Percentiles rank a stretch among this genome's conserved stretches.
Evolutionary conservation across 345 rosid species (phyloP).

Genomic region (Psidium guajava): DNA sequence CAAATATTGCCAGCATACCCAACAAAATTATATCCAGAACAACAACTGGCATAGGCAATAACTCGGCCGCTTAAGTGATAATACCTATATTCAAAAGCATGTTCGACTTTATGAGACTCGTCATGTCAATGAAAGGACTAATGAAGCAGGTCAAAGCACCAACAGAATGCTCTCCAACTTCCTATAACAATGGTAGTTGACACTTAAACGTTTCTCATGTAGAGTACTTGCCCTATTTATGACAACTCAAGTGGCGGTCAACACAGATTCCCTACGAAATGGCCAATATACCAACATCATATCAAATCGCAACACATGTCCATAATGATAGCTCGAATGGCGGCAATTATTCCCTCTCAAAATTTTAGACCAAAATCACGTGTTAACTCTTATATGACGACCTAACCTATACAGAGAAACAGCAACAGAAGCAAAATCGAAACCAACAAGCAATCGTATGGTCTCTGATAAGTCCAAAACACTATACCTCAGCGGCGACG

Average conservation of each 20-base stretch:
- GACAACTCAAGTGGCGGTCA: background rate
- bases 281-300: background rate
- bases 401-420: background rate
- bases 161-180: background rate
- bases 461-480: background rate
- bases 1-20: background rate
- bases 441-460: background rate
- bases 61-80: background rate
- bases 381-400: background rate
- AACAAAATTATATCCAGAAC: background rate
- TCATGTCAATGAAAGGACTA: background rate
- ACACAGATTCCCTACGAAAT: background rate
- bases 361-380: background rate
- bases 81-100: background rate
- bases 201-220: background rate
- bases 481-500: conserved; percentile 63
- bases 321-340: background rate
- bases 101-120: background rate
- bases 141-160: background rate
- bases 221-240: background rate
- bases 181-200: background rate
- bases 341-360: background rate
- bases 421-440: background rate
- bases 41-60: background rate
- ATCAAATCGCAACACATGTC: background rate